Conservation (phyloP, 164 flowering plant genomes). For the Berberis vulgaris region DNA sequence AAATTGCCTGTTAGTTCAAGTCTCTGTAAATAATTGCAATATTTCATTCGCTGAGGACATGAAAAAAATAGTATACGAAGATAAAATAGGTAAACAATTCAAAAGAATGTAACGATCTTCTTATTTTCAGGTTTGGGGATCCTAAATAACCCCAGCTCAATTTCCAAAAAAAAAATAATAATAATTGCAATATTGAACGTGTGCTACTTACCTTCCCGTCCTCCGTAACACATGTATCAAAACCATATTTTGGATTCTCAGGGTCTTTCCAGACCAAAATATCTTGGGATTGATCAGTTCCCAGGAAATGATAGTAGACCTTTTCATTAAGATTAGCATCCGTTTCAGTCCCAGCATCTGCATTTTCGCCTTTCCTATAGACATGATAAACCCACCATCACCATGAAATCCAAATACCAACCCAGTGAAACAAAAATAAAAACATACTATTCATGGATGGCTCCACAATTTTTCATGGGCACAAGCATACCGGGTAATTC, state of each 20-base stretch:
- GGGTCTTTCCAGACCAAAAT: slow-evolving; percentile 88
- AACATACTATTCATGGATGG: too few relatives aligned
- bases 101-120: too few relatives aligned
- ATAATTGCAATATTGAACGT: too few relatives aligned
- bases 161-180: too few relatives aligned
- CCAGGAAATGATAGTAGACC: slow-evolving; percentile 83
- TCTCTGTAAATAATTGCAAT: too few relatives aligned
- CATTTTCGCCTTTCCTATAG: slow-evolving; percentile 51
- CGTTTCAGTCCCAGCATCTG: slow-evolving; percentile 94
- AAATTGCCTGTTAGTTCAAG: background rate
- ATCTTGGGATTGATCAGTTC: slow-evolving; percentile 85
- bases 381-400: background rate
- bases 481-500: too few relatives aligned
- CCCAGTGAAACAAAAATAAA: background rate
- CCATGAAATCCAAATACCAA: background rate
- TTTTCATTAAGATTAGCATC: slow-evolving; percentile 66
- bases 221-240: slow-evolving; percentile 51
- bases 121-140: too few relatives aligned
- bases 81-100: too few relatives aligned
- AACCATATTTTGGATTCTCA: slow-evolving; percentile 58
- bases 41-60: too few relatives aligned
- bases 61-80: too few relatives aligned
- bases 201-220: slow-evolving; percentile 76
- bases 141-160: too few relatives aligned
- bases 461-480: too few relatives aligned